These are phyloP conservation scores for Penicillium diatomitis DNA, from an alignment of 495 filamentous ascomycete genomes.

Conservation along the genomic window DNA sequence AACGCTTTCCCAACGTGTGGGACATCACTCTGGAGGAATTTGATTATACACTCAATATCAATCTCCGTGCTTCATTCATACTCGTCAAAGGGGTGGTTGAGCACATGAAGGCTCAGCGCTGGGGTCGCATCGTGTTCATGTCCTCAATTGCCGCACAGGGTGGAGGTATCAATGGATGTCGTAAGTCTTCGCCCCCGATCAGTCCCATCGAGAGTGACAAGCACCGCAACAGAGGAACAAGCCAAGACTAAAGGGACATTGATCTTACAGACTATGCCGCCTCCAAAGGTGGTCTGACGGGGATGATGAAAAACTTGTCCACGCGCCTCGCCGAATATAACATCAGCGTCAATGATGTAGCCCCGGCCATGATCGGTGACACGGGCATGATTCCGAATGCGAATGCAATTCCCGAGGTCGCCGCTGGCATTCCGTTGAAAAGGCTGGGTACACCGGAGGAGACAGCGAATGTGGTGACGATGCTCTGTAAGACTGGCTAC, in stretches of 20 bases:
- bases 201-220: not conserved
- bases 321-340: conserved; percentile 51
- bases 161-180: conserved; percentile 59
- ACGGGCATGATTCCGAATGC: conserved; percentile 57
- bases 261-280: conserved; percentile 52
- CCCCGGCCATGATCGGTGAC: conserved; percentile 65
- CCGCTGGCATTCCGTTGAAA: conserved; percentile 49
- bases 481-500: conserved; percentile 61
- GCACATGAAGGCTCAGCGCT: conserved; percentile 51
- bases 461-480: conserved; percentile 56
- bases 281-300: conserved; percentile 54
- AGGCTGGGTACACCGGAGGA: conserved; percentile 58
- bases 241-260: too few species aligned
- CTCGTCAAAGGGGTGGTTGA: conserved; percentile 56
- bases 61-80: conserved; percentile 57
- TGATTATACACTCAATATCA: conserved; percentile 56
- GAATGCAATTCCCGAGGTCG: conserved; percentile 44
- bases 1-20: conserved; percentile 39
- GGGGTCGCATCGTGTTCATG: conserved; percentile 62
- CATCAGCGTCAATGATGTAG: conserved; percentile 68
- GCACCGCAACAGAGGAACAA: too few species aligned
- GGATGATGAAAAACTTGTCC: conserved; percentile 58
- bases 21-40: conserved; percentile 54
- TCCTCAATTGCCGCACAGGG: conserved; percentile 59
- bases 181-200: conserved; percentile 19